A percentile compares a stretch with the other conserved stretches of the same genome.
Conservation (phyloP, 257 asterid species). For the Lithospermum erythrorhizon region DNA sequence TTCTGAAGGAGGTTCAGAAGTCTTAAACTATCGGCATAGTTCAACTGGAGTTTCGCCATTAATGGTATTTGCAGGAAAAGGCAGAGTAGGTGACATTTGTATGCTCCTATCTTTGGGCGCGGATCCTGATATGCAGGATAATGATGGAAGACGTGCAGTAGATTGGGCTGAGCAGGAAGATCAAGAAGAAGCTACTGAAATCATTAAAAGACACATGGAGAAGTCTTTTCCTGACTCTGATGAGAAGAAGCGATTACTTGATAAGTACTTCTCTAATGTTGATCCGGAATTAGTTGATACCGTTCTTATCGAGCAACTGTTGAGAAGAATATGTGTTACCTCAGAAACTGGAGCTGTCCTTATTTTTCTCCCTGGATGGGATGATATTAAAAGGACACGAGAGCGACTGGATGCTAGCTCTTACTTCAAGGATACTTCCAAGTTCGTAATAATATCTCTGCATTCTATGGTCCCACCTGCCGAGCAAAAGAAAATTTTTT, state of each 20-base stretch:
- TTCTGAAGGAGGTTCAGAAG: constrained; percentile 40
- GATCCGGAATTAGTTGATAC: constrained; percentile 64
- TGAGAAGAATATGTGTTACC: constrained; percentile 57
- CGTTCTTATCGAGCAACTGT: constrained; percentile 70
- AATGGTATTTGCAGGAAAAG: constrained; percentile 79
- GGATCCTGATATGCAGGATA: constrained; percentile 43
- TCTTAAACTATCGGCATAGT: constrained; percentile 64
- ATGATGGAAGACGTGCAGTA: constrained; percentile 55
- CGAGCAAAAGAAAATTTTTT: constrained; percentile 80
- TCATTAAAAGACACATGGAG: constrained; percentile 52
- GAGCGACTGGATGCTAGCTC: constrained; percentile 52
- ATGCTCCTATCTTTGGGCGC: constrained; percentile 81
- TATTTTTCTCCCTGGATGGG: constrained; percentile 95
- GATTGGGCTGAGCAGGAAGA: constrained; percentile 55
- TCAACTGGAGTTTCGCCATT: constrained; percentile 67
- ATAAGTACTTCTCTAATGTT: constrained; percentile 52
- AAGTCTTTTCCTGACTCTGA: constrained; percentile 28
- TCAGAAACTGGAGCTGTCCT: constrained; percentile 77
- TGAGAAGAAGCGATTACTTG: constrained; percentile 49
- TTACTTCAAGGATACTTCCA: constrained; percentile 49
- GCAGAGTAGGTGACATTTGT: constrained; percentile 66
- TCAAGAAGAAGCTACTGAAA: constrained; percentile 53
- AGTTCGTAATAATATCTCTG: constrained; percentile 49
- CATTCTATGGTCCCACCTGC: constrained; percentile 78
- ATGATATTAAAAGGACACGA: constrained; percentile 60